Base-by-base conservation (phyloP, 306 rosid species). In the Dalbergia oliveri region DNA sequence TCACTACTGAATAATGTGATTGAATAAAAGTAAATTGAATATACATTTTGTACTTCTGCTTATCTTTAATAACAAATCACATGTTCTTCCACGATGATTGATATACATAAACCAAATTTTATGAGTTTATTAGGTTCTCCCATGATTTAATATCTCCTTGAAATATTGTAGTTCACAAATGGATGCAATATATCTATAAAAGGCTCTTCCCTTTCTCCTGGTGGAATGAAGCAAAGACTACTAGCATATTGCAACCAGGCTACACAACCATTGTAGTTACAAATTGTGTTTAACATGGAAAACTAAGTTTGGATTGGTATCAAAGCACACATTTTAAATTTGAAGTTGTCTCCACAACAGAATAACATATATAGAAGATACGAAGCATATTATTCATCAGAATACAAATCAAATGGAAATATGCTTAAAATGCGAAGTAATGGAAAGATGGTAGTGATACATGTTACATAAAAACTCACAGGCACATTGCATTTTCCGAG, bases 401-500 rank as follows among this genome's bases (percentile, higher is more conserved):
- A 65, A 58, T 64, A 51, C 31, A 75, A 69, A 64, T 18, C 41
- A 72, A 1, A 49, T 39, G 26, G 47, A 80, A 49, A 66, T 13
- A 73, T 63, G 15, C 56, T 45, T n/a, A 69, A 45, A 69, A 81
- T 44, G 43, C 37, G 53, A 79, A 12, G 34, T 26, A 68, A 66
- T 18, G 31, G 51, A 72, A 70, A 2, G 62, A 45, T n/a, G 57
- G 51, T 19, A 6, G 63, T 74, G 62, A 68, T 34, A 66, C 33
- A 68, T 47, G 10, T 47, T 47, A 47, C 14, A 47, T 1, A 11
- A 47, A 47, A 47, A 89, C 97, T 63, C 68, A 89, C 91, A 10
- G 96, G 97, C 72, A 92, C 93, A 60, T 88, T 87, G 91, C 97
- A 92, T 73, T 84, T 80, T 54, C 75, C 35, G 11, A 95, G 84